Evolutionary conservation across 352 stramenopile species (phyloP).

Genomic region (Globisporangium lucens): DNA sequence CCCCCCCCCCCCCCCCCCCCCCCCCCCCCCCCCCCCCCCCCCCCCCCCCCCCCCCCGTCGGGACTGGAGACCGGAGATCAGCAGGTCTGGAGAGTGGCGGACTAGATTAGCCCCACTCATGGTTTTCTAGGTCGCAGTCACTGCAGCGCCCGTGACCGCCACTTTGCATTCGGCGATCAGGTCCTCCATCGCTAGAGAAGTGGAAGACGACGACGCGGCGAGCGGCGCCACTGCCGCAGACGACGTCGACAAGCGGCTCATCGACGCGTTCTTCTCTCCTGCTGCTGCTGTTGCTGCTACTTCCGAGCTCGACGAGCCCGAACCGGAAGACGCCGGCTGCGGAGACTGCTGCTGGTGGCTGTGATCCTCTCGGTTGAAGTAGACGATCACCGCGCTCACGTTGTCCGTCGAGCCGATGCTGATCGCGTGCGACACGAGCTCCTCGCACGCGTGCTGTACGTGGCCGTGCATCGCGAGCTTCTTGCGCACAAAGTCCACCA

Average conservation of each 20-base stretch:
- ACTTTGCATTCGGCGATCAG: slow-evolving; percentile 15
- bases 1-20: too few species aligned
- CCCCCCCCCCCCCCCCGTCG: too few species aligned
- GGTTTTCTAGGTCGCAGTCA: slow-evolving; percentile 18
- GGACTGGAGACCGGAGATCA: background rate
- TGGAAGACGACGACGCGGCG: background rate
- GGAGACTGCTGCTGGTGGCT: background rate
- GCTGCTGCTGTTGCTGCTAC: background rate
- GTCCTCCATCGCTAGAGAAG: background rate
- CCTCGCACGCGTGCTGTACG: slow-evolving; percentile 76
- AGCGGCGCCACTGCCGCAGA: slow-evolving; percentile 1
- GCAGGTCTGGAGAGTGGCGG: background rate
- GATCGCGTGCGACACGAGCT: slow-evolving; percentile 81
- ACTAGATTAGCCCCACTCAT: too few species aligned
- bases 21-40: too few species aligned
- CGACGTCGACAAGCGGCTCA: background rate
- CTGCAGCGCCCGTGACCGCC: slow-evolving; percentile 5
- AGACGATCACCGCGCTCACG: slow-evolving; percentile 77
- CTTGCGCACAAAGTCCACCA: slow-evolving; percentile 77
- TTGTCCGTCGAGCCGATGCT: slow-evolving; percentile 81
- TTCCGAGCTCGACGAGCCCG: background rate
- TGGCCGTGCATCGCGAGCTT: slow-evolving; percentile 67
- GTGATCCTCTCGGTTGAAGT: slow-evolving; percentile 52
- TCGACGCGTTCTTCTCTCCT: background rate
- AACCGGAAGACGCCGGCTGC: background rate